Percentiles rank a stretch among this genome's conserved stretches.
Conservation (phyloP, 768 basidiomycete species). For the Tricholoma matsutake region DNA sequence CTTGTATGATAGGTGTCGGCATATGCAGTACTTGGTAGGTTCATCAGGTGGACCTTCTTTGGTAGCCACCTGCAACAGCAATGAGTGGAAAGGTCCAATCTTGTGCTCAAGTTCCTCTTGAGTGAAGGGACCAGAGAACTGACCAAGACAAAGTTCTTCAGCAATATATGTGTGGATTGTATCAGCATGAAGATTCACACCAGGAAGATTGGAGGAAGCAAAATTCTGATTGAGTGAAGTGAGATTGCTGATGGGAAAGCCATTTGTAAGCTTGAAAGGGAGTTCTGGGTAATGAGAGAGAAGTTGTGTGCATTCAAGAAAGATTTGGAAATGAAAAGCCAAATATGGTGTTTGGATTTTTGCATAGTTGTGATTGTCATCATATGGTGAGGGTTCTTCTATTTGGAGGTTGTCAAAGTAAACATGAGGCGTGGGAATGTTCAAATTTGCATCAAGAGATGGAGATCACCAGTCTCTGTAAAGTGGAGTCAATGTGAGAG, state of each 20-base stretch:
- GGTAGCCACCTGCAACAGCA: no score
- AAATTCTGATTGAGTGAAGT: not conserved
- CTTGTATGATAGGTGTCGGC: slow-evolving; percentile 18
- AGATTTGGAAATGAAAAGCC: no score
- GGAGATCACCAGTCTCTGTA: no score
- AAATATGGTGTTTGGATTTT: slow-evolving; percentile 8
- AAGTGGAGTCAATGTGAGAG: no score
- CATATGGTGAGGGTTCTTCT: slow-evolving; percentile 5
- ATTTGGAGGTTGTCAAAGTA: no score
- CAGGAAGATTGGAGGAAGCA: not conserved
- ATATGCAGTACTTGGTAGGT: slow-evolving; percentile 19
- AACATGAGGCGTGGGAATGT: slow-evolving; percentile 10
- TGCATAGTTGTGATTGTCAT: slow-evolving; percentile 2
- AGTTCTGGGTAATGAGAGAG: not conserved
- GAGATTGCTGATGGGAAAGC: slow-evolving; percentile 4
- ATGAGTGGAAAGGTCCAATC: no score
- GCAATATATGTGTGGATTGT: slow-evolving; percentile 6
- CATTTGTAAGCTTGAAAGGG: no score
- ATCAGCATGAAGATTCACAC: no score
- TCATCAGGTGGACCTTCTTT: slow-evolving; percentile 6
- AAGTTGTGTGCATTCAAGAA: not conserved
- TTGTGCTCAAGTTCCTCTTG: no score
- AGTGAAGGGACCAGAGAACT: no score
- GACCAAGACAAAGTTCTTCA: no score
- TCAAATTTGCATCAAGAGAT: not conserved